Base-by-base conservation (phyloP, 139 green algal species). In the Coccomyxa sp. region DNA sequence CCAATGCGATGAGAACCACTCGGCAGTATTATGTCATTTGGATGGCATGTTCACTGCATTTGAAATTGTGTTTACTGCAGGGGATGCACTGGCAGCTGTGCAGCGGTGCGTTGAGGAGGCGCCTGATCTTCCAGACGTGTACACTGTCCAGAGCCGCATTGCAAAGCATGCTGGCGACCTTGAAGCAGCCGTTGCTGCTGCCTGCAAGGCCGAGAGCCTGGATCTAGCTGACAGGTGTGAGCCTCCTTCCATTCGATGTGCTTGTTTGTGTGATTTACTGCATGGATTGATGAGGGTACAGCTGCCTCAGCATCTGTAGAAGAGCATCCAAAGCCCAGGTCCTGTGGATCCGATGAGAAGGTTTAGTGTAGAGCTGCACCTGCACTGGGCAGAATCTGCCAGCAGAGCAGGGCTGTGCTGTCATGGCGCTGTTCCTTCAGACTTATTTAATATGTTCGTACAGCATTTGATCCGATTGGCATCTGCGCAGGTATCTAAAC, bases 151-250 rank as follows among this genome's bases (percentile, higher is more conserved):
- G 58, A 83, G 88, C 57, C 89, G 88, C 58, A 92, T 98, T 31
- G 84, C 98, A 60, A 94, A 96, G 85, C 92, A 92, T 57, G 92
- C 89, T 0, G 95, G 94, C 13, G 92, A 98, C 82, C 31, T 85
- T 21, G 51, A 84, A 45, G 90, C 85, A 25, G 94, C 94, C 21
- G 92, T 90, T 3, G 84, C 77, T 1, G 83, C 91, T 58, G 93
- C 94, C 17, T 92, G 96, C 58, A 84, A 88, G 0, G 95, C 92
- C 0, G 90, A 94, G 25, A 88, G 85, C 71, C 85, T 96, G 81
- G 96, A 99, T 88, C 88, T 97, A 23, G 90, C 91, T 10, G 96
- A 99, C 93, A 92, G 97, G 75, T 95, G 75, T 95, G 66, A 32
- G 25, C 18, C 11, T 60, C 51, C 51, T 51, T 38, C 68, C 11